A percentile compares a stretch with the other conserved stretches of the same genome.
Evolutionary conservation across 352 stramenopile species (phyloP).

Genomic region (Globisporangium irregulare): DNA sequence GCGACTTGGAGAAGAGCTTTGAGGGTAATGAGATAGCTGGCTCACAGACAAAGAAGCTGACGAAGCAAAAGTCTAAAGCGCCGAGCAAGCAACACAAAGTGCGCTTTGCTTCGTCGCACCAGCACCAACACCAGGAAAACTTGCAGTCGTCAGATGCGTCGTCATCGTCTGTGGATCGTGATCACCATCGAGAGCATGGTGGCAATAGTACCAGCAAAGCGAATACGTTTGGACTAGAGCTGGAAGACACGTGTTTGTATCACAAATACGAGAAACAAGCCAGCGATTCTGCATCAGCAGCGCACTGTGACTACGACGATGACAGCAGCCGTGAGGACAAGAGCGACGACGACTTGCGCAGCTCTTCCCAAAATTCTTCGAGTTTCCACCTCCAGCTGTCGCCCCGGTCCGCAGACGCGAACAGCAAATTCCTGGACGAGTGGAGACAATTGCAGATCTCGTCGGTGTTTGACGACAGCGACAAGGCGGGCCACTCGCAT

Average conservation of each 20-base stretch:
- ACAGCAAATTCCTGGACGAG: conserved; percentile 17
- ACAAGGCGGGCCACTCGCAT: neutral
- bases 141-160: neutral
- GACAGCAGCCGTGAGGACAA: neutral
- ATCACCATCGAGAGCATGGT: neutral
- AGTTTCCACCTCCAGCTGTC: neutral
- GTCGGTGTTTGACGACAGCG: conserved; percentile 9
- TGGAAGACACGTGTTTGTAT: conserved; percentile 17
- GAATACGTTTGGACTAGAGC: neutral
- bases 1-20: conserved; percentile 43
- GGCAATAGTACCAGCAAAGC: neutral
- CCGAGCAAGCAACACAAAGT: neutral
- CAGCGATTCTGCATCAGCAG: neutral
- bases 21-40: conserved; percentile 11
- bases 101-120: conserved; percentile 7
- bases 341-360: neutral
- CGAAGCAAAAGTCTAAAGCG: neutral
- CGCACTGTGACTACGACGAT: neutral
- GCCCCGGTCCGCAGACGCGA: conserved; percentile 7
- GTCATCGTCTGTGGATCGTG: neutral
- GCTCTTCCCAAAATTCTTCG: neutral
- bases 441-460: conserved; percentile 15
- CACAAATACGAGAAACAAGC: conserved; percentile 12
- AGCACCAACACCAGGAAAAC: neutral
- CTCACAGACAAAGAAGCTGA: neutral